Evolutionary conservation across 768 basidiomycete species (phyloP), one percentile per base, ranked within the genome.

Genomic region (Termitomyces sp.): DNA sequence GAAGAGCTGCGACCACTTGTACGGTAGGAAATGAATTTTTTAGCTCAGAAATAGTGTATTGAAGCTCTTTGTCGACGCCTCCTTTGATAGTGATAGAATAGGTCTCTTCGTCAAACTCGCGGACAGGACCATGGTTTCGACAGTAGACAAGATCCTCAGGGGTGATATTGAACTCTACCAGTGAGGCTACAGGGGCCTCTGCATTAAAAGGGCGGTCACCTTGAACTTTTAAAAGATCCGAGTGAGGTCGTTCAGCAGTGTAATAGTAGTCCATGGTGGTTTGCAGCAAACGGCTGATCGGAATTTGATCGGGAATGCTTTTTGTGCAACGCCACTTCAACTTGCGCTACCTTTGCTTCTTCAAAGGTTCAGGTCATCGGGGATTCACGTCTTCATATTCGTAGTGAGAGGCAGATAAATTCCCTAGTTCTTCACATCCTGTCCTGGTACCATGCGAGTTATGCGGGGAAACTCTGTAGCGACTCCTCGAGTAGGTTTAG

Each of bases 91-190:
- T 66, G 32, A 85, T 53, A 4, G 62, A 64, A 69, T 81, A 84
- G 2, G 71, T 66, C n/a, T 75, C 73, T 28, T 76, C 75, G 59
- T 79, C 76, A 53, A 83, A 80, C 49, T 79, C 76, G 12, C 78
- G 72, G 36, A 84, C 83, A 58, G 78, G 79, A 48, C 88, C 83
- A 64, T 91, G 89, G 65, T 91, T 91, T 36, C 89, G 82, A 60
- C 82, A 83, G 65, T 88, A 92, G 10, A 85, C 75, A n/a, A 86
- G 74, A 48, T 80, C 79, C 55, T 81, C 79, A 1, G 88, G 88
- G 0, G 89, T 90, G 58, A 82, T 60, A 6, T 77, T 67, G 65
- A 85, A 85, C 63, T 85, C 81, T 20, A 84, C 78, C 13, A 91
- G 77, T 18, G 79, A 77, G 40, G 77, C 69, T 5, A 78, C 78